These are phyloP conservation scores for Pseudocercospora eumusae DNA, from an alignment of 2,329 filamentous ascomycete species.

Conservation along the genomic window DNA sequence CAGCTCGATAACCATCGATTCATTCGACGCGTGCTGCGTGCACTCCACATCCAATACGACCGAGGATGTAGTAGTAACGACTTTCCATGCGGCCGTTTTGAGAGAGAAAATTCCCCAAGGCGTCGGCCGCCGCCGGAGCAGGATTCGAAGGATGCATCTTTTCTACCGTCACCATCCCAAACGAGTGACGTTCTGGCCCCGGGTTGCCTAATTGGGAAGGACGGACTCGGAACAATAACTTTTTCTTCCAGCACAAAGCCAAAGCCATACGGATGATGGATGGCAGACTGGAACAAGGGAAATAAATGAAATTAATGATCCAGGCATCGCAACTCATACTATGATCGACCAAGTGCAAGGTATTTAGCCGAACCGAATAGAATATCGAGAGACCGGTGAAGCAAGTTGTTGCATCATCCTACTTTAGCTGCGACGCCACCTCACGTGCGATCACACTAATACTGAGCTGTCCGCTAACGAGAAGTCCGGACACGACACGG, in stretches of 20 bases:
- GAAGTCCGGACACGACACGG: background rate
- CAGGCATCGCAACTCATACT: no score
- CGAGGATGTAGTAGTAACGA: background rate
- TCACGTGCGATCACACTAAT: background rate
- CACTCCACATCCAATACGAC: background rate
- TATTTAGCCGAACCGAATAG: no score
- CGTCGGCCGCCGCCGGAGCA: background rate
- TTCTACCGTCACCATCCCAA: background rate
- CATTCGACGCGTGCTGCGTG: background rate
- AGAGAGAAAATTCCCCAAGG: background rate
- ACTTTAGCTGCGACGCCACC: background rate
- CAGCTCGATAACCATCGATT: background rate
- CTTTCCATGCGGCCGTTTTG: background rate
- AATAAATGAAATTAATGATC: no score
- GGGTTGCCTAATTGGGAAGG: background rate
- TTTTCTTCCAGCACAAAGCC: no score
- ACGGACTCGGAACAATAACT: background rate
- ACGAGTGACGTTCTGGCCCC: background rate
- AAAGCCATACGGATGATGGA: background rate
- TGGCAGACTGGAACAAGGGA: no score
- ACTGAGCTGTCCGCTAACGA: background rate
- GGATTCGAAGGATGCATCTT: constrained; percentile 2
- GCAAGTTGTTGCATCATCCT: background rate
- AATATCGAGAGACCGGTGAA: background rate
- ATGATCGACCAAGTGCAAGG: no score